Base-by-base conservation (phyloP, 371 early-diverging fungal genomes). In the Rhizopus stolonifer region DNA sequence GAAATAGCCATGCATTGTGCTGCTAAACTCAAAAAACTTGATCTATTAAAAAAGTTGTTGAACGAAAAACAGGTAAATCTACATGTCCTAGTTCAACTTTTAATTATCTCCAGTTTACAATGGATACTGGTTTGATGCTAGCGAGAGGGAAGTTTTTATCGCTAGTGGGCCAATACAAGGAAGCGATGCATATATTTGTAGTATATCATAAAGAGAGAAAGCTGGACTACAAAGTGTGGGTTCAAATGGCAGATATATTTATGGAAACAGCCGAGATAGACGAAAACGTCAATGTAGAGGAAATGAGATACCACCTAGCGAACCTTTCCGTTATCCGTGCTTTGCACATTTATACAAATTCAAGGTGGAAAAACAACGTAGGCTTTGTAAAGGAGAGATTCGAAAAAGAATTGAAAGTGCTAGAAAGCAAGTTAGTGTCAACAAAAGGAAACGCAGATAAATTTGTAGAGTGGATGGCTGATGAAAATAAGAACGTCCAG, bases 1-100 rank as follows among this genome's bases (percentile, higher is more conserved):
- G 77, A 77, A 24, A 71, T 71, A 33, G 77, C 69, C 0, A 62
- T 68, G 31, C 70, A 71, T 19, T 65, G 72, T 52, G 74, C 74
- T 2, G 66, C 60, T 10, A 64, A 63, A 40, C 24, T 68, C 10
- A 56, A 55, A 3, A 49, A 49, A 13, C 40, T 64, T 10, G 72
- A 69, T 52, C 18, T 69, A 4, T 52, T 69, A 2, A 60, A 67
- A 17, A 32, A 69, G 29, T 33, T 71, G 15, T 29, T 71, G n/a
- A 61, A 67, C 34, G 47, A 54, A 7, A 69, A 67, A 45, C 57
- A 65, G 39, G 74, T 70, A 60, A 54, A 58, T 31, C 1, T 18
- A 11, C 17, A 33, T 45, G 9, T 25, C 3, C 10, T 24, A 7
- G 40, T 22, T n/a, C 13, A 33, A 19, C 29, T 31, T 5, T 34